These are phyloP conservation scores for Orbilia blumenaviensis DNA, from an alignment of 2,329 filamentous ascomycete genomes.

Conservation along the genomic window DNA sequence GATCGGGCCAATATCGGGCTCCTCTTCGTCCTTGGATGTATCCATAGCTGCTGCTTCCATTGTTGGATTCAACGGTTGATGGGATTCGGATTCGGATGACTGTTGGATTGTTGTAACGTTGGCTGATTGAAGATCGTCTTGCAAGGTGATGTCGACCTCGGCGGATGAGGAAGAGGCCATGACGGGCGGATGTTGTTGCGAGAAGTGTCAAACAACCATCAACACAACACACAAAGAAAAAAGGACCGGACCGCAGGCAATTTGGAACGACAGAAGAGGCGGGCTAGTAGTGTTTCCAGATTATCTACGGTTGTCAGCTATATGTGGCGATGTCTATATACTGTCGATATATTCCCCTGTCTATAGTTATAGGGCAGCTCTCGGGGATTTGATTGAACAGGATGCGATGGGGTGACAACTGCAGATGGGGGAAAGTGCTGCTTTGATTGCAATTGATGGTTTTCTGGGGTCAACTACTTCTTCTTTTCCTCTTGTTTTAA, in stretches of 20 bases:
- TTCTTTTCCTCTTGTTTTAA: background rate
- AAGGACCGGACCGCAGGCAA: background rate
- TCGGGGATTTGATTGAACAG: background rate
- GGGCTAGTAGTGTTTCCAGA: no score
- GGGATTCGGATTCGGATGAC: background rate
- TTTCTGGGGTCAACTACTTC: constrained; percentile 2
- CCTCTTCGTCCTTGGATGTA: constrained; percentile 59
- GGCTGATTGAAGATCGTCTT: background rate
- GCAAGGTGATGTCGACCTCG: constrained; percentile 31
- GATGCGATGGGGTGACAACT: background rate
- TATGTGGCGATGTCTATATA: no score
- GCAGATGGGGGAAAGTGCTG: background rate
- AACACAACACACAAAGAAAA: constrained; percentile 31
- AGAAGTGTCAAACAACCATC: constrained; percentile 41
- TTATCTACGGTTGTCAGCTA: no score
- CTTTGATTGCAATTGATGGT: constrained; percentile 6
- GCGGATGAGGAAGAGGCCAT: constrained; percentile 41
- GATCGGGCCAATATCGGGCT: constrained; percentile 78
- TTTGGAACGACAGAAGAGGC: no score
- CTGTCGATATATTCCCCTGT: no score
- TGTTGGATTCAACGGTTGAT: background rate
- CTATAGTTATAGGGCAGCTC: no score
- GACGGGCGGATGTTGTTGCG: constrained; percentile 20
- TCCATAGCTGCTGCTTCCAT: constrained; percentile 2
- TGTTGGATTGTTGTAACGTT: constrained; percentile 1